Evolutionary conservation across 768 basidiomycete species (phyloP), one percentile per base, ranked within the genome.

Genomic region (Tephrocybe sp.): DNA sequence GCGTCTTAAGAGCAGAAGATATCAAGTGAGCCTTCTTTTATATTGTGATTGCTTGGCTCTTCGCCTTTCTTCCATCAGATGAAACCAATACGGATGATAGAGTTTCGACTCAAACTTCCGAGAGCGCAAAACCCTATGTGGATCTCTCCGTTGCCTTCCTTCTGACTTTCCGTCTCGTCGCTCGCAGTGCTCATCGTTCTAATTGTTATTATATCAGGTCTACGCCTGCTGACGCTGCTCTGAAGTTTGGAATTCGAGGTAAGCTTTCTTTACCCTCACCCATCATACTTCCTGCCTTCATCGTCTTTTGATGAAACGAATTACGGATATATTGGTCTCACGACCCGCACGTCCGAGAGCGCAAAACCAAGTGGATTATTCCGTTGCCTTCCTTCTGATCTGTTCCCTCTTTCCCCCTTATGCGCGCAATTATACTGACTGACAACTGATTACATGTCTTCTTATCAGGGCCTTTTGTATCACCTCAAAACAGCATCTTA

Each of bases 361-460:
- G 63, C 63, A 64, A 68, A 31, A 47, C 53, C 60, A 47, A 78
- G 75, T 77, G 76, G 75, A 78, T 70, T 59, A 59, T 52, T 73
- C 79, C 78, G 75, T 80, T 80, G 77, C 77, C 77, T 80, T 79
- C 79, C 78, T 76, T 75, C 75, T 74, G 77, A 77, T 53, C 40
- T 57, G 44, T 22, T 27, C 9, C 16, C 9, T 30, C 1, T 21
- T 40, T n/a, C 43, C 6, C 3, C 21, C 36, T 37, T 19, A 37
- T 37, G 32, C 16, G 32, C 15, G 32, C 32, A 5, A 12, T 34
- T 34, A 37, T 19, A n/a, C n/a, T n/a, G n/a, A n/a, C n/a, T n/a
- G 9, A 19, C 36, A 19, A 19, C 36, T 37, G 36, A 37, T 37
- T 37, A 37, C 34, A 22, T 27, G 21, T 25, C 21, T 31, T 24